These are phyloP conservation scores for Maudiozyma humilis DNA, from an alignment of 1,139 yeast species.

Conservation along the genomic window DNA sequence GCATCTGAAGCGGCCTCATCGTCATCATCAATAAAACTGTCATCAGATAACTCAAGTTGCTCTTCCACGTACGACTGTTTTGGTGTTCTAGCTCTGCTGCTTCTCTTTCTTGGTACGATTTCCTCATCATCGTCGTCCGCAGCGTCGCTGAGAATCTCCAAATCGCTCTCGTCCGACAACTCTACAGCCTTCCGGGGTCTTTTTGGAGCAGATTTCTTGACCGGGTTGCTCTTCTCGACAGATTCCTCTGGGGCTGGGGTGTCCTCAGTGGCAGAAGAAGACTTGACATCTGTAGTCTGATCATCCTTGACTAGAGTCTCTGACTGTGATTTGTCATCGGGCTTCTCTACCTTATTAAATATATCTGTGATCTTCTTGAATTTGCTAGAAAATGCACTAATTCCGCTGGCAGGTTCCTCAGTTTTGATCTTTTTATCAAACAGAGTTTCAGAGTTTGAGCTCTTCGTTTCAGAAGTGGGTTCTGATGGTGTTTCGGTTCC, in stretches of 20 bases:
- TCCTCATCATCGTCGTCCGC: constrained; percentile 19
- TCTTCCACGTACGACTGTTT: constrained; percentile 18
- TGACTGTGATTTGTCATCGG: background rate
- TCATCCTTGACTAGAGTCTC: background rate
- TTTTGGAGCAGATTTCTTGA: constrained; percentile 7
- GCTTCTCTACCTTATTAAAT: constrained; percentile 18
- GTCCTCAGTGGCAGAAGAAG: background rate
- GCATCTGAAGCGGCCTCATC: constrained; percentile 22
- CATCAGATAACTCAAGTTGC: constrained; percentile 23
- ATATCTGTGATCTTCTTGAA: constrained; percentile 25
- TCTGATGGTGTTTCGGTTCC: constrained; percentile 4
- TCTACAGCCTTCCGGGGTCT: constrained; percentile 11
- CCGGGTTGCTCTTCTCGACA: constrained; percentile 1
- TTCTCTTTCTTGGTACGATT: constrained; percentile 20
- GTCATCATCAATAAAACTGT: constrained; percentile 26
- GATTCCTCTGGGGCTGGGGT: background rate
- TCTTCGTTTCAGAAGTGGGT: background rate
- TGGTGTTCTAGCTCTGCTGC: constrained; percentile 24
- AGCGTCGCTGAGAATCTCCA: constrained; percentile 14
- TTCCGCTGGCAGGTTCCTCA: constrained; percentile 19
- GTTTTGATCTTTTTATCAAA: constrained; percentile 15
- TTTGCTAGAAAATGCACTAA: constrained; percentile 27
- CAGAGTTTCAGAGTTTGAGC: constrained; percentile 12
- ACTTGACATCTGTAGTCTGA: background rate
- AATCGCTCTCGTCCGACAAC: constrained; percentile 22